Evolutionary conservation across 495 filamentous ascomycete species (phyloP).

Genomic region (Emericellopsis terricola): DNA sequence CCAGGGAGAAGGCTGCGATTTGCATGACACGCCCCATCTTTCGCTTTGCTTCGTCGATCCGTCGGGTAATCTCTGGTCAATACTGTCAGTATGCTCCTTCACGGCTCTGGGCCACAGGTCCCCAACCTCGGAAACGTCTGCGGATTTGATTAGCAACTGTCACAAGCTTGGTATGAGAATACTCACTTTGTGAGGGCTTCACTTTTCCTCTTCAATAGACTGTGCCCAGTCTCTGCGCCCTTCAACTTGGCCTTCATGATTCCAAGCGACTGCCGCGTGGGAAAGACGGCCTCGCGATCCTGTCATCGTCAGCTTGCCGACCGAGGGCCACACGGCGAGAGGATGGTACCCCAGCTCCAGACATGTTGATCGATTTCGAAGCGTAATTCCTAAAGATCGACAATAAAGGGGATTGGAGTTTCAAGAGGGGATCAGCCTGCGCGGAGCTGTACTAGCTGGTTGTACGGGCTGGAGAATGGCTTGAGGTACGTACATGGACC

Average conservation of each 20-base stretch:
- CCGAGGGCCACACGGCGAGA: no score
- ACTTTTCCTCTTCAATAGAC: constrained; percentile 75
- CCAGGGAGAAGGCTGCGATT: constrained; percentile 92
- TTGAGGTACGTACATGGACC: no score
- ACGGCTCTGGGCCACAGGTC: not conserved
- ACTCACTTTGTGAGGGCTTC: constrained; percentile 77
- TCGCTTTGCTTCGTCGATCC: constrained; percentile 96
- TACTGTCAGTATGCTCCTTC: constrained; percentile 3
- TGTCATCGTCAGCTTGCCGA: no score
- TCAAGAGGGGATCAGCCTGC: no score
- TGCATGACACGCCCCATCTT: constrained; percentile 99
- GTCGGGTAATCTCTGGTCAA: constrained; percentile 67
- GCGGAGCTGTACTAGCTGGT: no score
- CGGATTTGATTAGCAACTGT: not conserved
- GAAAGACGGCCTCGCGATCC: constrained; percentile 91
- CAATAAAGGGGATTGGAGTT: no score
- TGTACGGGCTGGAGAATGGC: no score
- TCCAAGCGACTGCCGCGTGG: constrained; percentile 89
- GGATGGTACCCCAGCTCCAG: constrained; percentile 43
- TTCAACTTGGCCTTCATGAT: constrained; percentile 98
- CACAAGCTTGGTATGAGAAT: not conserved
- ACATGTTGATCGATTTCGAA: constrained; percentile 40
- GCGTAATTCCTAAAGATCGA: not conserved
- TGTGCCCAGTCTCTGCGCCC: constrained; percentile 82
- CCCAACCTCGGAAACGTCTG: constrained; percentile 73